Base-by-base conservation (phyloP, 331 rosid species). In the Acacia concinna region DNA sequence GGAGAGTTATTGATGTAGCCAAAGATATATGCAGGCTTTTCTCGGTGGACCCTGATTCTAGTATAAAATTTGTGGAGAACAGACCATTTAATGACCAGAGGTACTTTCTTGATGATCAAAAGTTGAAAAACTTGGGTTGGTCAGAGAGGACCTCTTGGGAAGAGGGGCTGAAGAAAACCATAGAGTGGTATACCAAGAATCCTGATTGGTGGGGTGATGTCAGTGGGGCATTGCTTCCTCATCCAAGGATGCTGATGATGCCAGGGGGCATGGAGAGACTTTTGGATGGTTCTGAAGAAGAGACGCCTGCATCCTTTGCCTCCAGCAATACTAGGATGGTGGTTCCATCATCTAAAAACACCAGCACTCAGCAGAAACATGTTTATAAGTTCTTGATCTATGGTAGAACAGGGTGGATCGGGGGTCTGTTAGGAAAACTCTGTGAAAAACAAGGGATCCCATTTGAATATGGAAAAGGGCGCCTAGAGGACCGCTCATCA, bases 141-240 rank as follows among this genome's bases (percentile, higher is more conserved):
- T 87, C 95, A 4, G 98, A 91, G 87, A 87, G 92, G 63, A 93
- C 98, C 34, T 52, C 80, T 0, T 93, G 98, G 98, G 93, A 90
- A 49, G 97, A 93, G 75, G 98, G 98, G 21, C 82, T 93, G 88
- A 93, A 85, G 90, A 93, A 93, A 91, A 91, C 98, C 63, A 90
- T 93, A 15, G 97, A 93, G 1, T 93, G 98, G 98, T 91, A 93
- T 73, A 91, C 85, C 46, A 86, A 87, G 68, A 91, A 93, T 81
- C 97, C 97, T 52, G 79, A 79, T 75, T 93, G 98, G 98, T 93
- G 98, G 98, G 98, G 98, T 49, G 98, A 93, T 81, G 98, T 93
- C 73, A 77, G 91, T 18, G 98, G 98, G 64, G 98, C 98, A 65
- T 63, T 93, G 85, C 97, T 91, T 79, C 98, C 98, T 86, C 98